Conservation (phyloP, 2,329 filamentous ascomycete species). For the Leptographium radiaticola region DNA sequence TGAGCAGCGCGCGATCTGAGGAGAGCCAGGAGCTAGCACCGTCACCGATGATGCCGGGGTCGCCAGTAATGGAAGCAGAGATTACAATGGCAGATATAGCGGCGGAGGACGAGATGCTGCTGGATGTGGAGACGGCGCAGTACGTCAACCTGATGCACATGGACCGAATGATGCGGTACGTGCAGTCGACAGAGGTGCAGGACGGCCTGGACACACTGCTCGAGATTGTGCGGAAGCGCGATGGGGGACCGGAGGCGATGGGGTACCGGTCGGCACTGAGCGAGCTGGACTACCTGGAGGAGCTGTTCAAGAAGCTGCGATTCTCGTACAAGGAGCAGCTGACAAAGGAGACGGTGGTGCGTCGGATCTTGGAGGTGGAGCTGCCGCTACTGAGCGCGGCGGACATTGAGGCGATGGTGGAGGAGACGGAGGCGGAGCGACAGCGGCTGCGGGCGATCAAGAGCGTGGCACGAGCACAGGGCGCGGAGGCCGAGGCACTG, state of each 20-base stretch:
- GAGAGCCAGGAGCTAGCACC: neutral
- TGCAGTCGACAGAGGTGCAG: conserved; percentile 6
- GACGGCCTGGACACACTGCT: conserved; percentile 8
- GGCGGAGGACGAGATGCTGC: neutral
- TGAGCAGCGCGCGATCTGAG: conserved; percentile 1
- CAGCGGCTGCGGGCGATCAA: conserved; percentile 68
- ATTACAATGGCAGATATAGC: no score
- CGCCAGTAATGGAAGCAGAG: neutral
- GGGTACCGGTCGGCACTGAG: conserved; percentile 11
- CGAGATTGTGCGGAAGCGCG: conserved; percentile 5
- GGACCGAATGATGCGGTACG: conserved; percentile 9
- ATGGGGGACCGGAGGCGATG: neutral
- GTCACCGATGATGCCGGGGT: neutral
- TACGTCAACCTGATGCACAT: conserved; percentile 9
- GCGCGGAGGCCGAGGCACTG: conserved; percentile 55
- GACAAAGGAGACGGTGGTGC: conserved; percentile 95
- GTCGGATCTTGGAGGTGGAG: conserved; percentile 80
- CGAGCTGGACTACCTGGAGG: conserved; percentile 82
- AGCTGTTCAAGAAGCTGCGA: conserved; percentile 88
- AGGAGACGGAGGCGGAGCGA: conserved; percentile 52
- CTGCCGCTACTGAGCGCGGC: conserved; percentile 70
- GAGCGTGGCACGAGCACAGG: conserved; percentile 59
- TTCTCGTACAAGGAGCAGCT: conserved; percentile 98
- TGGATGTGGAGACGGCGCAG: neutral
- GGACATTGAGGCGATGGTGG: conserved; percentile 70